phyloP scores from a whole-genome alignment of 176 grass and related monocot genomes.

The Eleusine indica region DNA sequence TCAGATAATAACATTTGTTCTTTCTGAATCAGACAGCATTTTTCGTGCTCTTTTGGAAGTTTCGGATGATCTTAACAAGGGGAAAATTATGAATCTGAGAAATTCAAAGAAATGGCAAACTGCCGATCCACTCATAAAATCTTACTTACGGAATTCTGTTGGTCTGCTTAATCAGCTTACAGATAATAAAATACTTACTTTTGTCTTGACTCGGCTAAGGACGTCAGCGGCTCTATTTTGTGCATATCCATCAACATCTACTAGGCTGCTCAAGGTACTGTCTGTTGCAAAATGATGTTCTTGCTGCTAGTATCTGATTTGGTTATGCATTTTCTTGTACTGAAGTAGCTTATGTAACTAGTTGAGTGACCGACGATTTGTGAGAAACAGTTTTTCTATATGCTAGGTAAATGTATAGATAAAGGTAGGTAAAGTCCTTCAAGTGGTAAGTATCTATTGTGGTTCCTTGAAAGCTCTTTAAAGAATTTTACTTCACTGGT shows the following conservation, averaged over 20 bases:
- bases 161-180: constrained; percentile 81
- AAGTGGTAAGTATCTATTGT: constrained; percentile 1
- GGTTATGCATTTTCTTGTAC: constrained; percentile 17
- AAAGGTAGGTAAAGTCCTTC: constrained; percentile 18
- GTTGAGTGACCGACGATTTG: neutral
- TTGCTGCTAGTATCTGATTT: constrained; percentile 9
- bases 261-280: constrained; percentile 86
- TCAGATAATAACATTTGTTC: constrained; percentile 72
- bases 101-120: constrained; percentile 62
- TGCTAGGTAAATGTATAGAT: constrained; percentile 1
- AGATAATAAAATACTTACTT: constrained; percentile 64
- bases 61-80: constrained; percentile 58
- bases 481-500: constrained; percentile 16
- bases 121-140: constrained; percentile 69
- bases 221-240: constrained; percentile 53
- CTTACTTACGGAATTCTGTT: constrained; percentile 70
- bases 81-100: constrained; percentile 64
- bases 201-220: constrained; percentile 58
- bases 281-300: constrained; percentile 26
- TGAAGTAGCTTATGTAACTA: constrained; percentile 16
- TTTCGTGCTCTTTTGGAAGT: constrained; percentile 70
- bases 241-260: constrained; percentile 62
- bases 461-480: neutral
- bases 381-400: constrained; percentile 3
- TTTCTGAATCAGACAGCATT: constrained; percentile 63